Percentiles rank a stretch among this genome's conserved stretches.
phyloP scores from a whole-genome alignment of 2,329 filamentous ascomycete species.

The Tolypocladium endophyticum region DNA sequence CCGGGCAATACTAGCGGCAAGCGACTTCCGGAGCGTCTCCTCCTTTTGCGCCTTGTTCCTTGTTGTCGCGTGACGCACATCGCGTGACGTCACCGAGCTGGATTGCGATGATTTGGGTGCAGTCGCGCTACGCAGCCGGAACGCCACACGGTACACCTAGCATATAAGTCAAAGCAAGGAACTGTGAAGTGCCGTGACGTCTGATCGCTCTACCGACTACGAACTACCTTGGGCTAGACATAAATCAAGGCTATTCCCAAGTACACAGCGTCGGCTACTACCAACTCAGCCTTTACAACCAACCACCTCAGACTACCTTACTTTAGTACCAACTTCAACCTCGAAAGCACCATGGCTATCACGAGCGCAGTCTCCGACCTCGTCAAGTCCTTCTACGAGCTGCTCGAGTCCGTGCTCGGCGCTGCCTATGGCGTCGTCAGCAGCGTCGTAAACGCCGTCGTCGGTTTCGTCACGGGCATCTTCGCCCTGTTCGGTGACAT shows the following conservation, averaged over 20 bases:
- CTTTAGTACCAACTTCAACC: not conserved
- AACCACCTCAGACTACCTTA: too few species aligned
- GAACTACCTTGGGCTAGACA: not conserved
- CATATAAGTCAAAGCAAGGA: not conserved
- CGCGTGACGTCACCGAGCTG: not conserved
- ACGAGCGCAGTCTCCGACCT: slow-evolving; percentile 24
- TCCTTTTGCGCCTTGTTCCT: not conserved
- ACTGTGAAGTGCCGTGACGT: not conserved
- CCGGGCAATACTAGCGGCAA: not conserved
- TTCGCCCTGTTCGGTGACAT: slow-evolving; percentile 24
- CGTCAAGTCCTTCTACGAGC: slow-evolving; percentile 30
- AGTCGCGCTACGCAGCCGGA: not conserved
- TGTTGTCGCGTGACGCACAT: not conserved
- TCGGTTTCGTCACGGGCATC: slow-evolving; percentile 25
- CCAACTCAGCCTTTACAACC: not conserved
- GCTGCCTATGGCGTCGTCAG: slow-evolving; percentile 23
- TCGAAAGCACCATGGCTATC: slow-evolving; percentile 19
- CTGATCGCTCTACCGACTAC: not conserved
- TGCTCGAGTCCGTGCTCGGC: slow-evolving; percentile 24
- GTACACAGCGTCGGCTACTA: not conserved
- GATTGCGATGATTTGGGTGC: not conserved
- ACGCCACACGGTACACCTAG: not conserved
- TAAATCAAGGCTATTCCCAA: not conserved
- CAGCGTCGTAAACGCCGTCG: slow-evolving; percentile 19
- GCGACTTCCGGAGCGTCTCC: not conserved